phyloP scores from a whole-genome alignment of 2,329 filamentous ascomycete genomes.

The Venturia oleaginea region DNA sequence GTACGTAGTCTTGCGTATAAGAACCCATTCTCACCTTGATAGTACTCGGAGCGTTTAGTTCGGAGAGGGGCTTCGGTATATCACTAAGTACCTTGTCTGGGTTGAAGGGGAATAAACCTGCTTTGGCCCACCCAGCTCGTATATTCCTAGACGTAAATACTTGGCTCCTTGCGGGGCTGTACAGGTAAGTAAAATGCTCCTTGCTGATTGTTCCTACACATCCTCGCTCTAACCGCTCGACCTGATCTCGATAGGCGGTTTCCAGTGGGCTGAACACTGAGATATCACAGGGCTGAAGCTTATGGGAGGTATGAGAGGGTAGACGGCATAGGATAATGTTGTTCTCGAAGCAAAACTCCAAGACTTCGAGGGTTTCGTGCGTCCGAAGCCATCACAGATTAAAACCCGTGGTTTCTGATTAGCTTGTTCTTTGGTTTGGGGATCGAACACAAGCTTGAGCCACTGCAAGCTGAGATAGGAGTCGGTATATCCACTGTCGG shows the following conservation, averaged over 20 bases:
- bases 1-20: conserved; percentile 13
- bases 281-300: conserved; percentile 22
- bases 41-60: conserved; percentile 13
- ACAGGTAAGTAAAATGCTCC: conserved; percentile 21
- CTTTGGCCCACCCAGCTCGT: conserved; percentile 5
- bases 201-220: conserved; percentile 18
- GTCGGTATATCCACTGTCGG: conserved; percentile 15
- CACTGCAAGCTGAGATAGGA: conserved; percentile 25
- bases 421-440: conserved; percentile 24
- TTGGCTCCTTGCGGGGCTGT: conserved; percentile 18
- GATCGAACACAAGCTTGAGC: conserved; percentile 28
- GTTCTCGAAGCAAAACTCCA: conserved; percentile 25
- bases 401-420: conserved; percentile 25
- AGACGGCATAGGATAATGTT: conserved; percentile 27
- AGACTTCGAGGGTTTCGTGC: conserved; percentile 26
- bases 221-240: conserved; percentile 19
- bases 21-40: conserved; percentile 7
- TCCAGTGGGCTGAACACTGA: conserved; percentile 19
- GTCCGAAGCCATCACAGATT: conserved; percentile 28
- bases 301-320: conserved; percentile 21
- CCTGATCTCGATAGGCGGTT: conserved; percentile 20
- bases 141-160: conserved; percentile 12
- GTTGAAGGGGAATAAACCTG: conserved; percentile 12
- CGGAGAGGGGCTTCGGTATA: conserved; percentile 12
- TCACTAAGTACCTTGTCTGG: conserved; percentile 12